Percentiles rank a stretch among this genome's conserved stretches.
phyloP scores from a whole-genome alignment of 179 eudicot species.

The Gypsophila paniculata region DNA sequence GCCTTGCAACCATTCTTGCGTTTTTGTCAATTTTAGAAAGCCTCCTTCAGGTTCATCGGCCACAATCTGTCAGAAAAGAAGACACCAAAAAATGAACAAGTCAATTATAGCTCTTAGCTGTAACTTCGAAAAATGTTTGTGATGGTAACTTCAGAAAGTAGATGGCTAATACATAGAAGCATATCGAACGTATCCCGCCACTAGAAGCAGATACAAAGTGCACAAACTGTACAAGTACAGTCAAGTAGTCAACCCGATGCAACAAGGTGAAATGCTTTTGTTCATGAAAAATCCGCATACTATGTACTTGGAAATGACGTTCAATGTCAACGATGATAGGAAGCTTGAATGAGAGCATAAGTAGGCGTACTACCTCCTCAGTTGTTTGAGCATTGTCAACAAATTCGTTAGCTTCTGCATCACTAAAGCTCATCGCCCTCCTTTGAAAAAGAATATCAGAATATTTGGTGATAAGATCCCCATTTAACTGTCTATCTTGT shows the following conservation, averaged over 20 bases:
- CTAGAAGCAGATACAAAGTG: background rate
- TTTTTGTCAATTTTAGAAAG: slow-evolving; percentile 64
- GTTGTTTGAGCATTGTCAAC: slow-evolving; percentile 26
- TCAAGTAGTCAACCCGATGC: background rate
- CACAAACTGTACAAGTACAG: background rate
- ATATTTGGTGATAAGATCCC: slow-evolving; percentile 63
- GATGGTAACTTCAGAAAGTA: background rate
- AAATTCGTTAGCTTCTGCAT: slow-evolving; percentile 22
- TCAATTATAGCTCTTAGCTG: background rate
- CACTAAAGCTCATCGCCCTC: slow-evolving; percentile 26
- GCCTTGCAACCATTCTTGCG: slow-evolving; percentile 81
- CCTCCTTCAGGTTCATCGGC: slow-evolving; percentile 69
- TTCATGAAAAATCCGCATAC: background rate
- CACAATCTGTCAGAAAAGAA: slow-evolving; percentile 29
- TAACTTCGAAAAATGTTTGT: background rate
- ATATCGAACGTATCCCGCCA: background rate
- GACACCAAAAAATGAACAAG: slow-evolving; percentile 2
- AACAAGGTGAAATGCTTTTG: background rate
- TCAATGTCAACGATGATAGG: background rate
- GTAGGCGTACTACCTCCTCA: slow-evolving; percentile 41
- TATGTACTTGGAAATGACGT: background rate
- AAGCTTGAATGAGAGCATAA: slow-evolving; percentile 11
- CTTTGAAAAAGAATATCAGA: slow-evolving; percentile 60
- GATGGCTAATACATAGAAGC: background rate
- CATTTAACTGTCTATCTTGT: slow-evolving; percentile 66